phyloP scores from a whole-genome alignment of 208 protist genomes.

The Acanthamoeba healyi region DNA sequence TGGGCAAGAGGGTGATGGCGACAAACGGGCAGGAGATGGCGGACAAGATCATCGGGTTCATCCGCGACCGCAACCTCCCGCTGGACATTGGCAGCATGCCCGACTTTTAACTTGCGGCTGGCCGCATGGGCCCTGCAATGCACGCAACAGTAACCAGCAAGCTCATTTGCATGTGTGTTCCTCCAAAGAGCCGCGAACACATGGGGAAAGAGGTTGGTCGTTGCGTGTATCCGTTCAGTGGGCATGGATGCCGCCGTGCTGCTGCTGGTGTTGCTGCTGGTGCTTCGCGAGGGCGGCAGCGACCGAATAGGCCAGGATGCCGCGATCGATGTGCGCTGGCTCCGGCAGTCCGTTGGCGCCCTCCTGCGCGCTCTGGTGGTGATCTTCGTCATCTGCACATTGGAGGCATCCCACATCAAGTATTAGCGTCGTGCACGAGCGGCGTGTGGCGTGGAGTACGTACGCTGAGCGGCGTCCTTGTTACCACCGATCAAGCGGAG shows the following conservation, averaged over 20 bases:
- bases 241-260: too few relatives aligned
- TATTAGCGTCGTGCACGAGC: background rate
- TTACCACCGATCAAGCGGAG: background rate
- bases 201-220: too few relatives aligned
- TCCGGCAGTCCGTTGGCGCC: background rate
- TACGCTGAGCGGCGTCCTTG: background rate
- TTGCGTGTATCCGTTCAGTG: too few relatives aligned
- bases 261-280: background rate
- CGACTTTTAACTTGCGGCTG: background rate
- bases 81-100: slow-evolving; percentile 13
- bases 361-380: background rate
- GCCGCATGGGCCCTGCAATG: too few relatives aligned
- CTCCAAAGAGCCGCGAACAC: too few relatives aligned
- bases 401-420: background rate
- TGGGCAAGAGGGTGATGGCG: slow-evolving; percentile 29
- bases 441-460: background rate
- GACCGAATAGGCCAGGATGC: background rate
- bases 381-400: background rate
- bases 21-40: background rate
- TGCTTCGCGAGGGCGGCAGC: background rate
- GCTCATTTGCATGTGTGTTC: too few relatives aligned
- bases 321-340: background rate
- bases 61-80: background rate
- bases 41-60: slow-evolving; percentile 7
- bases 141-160: too few relatives aligned